Evolutionary conservation across 257 asterid genomes (phyloP).

Genomic region (Paraleonurus japonicus): DNA sequence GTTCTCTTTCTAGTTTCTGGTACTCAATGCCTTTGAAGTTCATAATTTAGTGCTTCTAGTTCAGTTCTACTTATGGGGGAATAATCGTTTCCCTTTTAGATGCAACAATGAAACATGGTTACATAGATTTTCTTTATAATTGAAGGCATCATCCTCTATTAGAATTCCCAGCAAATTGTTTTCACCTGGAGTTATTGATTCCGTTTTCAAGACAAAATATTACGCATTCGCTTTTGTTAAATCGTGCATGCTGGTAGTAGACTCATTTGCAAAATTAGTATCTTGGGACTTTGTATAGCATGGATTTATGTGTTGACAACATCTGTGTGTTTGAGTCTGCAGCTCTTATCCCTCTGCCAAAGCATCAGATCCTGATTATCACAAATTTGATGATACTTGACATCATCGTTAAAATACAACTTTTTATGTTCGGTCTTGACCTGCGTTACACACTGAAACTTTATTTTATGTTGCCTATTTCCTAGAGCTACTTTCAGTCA

Average conservation of each 20-base stretch:
- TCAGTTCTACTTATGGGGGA: neutral
- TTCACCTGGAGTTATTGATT: neutral
- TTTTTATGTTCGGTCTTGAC: neutral
- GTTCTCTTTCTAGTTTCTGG: neutral
- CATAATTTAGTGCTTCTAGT: neutral
- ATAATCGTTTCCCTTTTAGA: neutral
- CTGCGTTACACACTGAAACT: neutral
- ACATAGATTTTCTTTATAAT: neutral
- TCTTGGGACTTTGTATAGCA: neutral
- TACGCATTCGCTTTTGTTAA: neutral
- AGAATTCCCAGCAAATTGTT: slow-evolving; percentile 1
- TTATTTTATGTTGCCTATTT: neutral
- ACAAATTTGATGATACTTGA: neutral
- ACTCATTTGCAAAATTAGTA: neutral
- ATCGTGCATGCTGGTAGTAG: neutral
- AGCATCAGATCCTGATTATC: neutral
- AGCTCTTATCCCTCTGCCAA: neutral
- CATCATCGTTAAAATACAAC: neutral
- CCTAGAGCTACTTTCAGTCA: neutral
- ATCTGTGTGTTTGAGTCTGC: neutral
- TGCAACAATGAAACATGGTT: neutral
- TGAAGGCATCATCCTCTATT: neutral
- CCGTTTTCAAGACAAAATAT: neutral
- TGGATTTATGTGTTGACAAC: neutral
- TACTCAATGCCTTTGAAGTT: neutral